Evolutionary conservation across 208 protist species (phyloP), one percentile per base, ranked within the genome.

Genomic region (Trypanosoma rangeli): DNA sequence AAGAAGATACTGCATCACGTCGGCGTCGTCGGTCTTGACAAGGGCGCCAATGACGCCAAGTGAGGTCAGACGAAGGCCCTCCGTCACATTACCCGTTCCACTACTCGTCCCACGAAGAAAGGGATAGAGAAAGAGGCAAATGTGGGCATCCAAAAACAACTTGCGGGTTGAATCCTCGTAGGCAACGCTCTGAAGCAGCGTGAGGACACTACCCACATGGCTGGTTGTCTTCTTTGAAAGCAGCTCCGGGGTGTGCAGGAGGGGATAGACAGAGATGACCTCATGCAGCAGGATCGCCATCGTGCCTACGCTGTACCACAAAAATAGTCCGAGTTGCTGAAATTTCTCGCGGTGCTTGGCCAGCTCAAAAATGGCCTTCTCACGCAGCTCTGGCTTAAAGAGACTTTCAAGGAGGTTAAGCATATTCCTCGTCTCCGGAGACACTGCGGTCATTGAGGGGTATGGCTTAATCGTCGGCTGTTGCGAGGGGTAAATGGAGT

Each of bases 81-180:
- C 98, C 1, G 89, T 97, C 97, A 60, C 94, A 84, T 82, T 96
- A 70, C 74, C 85, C 88, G 78, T 82, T 1, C 96, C 99, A 76
- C 98, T 95, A 73, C 73, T 84, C 88, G 78, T 82, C 5, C 96
- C 99, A 76, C 98, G 98, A 24, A 99, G 90, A 79, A 99, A 99
- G 16, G 99, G 99, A 78, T 99, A 99, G 13, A 99, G 89, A 74
- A 99, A 99, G 49, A 99, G 90, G 50, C 98, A 98, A 62, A 99
- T 99, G 64, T 99, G 97, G 3, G 98, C 98, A 44, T 98, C 96
- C n/a, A 99, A 74, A 78, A 99, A 99, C n/a, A 94, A 85, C 31
- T 85, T 84, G 39, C 99, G 92, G 24, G 98, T 99, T 5, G 98
- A 96, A 16, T 90, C 84, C 80, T 99, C 95, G 22, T 96, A 97